Evolutionary conservation across 208 protist genomes (phyloP), one percentile per base, ranked within the genome.

Genomic region (Acanthamoeba royreba): DNA sequence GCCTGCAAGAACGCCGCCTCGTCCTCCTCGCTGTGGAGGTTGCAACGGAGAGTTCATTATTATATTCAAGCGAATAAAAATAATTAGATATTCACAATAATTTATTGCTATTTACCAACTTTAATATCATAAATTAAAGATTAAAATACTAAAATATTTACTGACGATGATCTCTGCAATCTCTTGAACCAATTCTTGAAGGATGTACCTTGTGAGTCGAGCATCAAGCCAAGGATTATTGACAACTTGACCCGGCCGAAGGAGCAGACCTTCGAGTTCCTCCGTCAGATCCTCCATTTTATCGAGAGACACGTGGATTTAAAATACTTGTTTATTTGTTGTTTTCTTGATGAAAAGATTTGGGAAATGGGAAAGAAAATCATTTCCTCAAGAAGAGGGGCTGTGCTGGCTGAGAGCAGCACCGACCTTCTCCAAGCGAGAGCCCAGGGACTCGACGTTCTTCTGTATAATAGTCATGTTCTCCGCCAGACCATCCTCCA

Each of bases 391-490:
- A 33, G 33, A 46, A 19, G n/a, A 46, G 5, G 38, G 7, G 15
- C n/a, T n/a, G n/a, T n/a, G n/a, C n/a, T n/a, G n/a, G n/a, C n/a
- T n/a, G n/a, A n/a, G n/a, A n/a, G n/a, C n/a, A n/a, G n/a, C 42
- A 45, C 43, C 43, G n/a, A 85, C 43, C 45, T 85, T 85, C 8
- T 85, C 74, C 43, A 92, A 49, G 28, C 88, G 53, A 4, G 55
- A 13, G 88, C 81, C 55, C 61, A 92, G n/a, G 22, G 35, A 31
- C 11, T 92, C 88, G n/a, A 81, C 43, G 88, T 92, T 92, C 88
- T 92, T 92, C 43, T 92, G 88, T 9, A 92, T 92, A 31, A 35
- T 74, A 19, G 40, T 43, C 88, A 92, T 92, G 47, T 92, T 92
- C 43, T 74, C 88, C 22, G 88, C 63, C 25, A 92, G 47, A 13